Evolutionary conservation across 2,329 filamentous ascomycete species (phyloP).

Genomic region (Ophiostoma perfectum): DNA sequence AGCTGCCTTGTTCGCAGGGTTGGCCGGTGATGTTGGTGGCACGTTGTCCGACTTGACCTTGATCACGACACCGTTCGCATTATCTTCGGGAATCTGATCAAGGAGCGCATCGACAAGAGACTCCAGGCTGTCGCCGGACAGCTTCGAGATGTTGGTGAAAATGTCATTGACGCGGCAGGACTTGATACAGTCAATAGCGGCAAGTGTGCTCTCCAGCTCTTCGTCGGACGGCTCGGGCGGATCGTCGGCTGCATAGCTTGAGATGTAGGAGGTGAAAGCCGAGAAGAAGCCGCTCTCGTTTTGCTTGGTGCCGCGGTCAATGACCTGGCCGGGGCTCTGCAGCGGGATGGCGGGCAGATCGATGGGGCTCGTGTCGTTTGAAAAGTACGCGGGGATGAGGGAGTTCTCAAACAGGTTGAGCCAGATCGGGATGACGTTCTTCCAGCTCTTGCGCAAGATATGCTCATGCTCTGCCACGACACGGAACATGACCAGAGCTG

Average conservation of each 20-base stretch:
- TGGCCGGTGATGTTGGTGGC: conserved; percentile 39
- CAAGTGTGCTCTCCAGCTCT: conserved; percentile 90
- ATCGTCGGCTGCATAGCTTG: conserved; percentile 97
- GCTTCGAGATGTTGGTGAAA: conserved; percentile 72
- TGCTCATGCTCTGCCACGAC: conserved; percentile 81
- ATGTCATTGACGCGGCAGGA: conserved; percentile 80
- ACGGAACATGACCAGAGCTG: conserved; percentile 90
- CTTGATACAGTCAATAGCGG: conserved; percentile 88
- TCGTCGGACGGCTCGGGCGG: conserved; percentile 96
- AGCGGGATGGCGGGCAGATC: conserved; percentile 78
- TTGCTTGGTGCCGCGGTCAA: conserved; percentile 75
- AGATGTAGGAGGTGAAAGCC: conserved; percentile 91
- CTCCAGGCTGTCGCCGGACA: conserved; percentile 37
- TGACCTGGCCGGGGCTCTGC: conserved; percentile 84
- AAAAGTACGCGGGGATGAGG: conserved; percentile 75
- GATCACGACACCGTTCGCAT: conserved; percentile 69
- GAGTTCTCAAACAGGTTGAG: conserved; percentile 95
- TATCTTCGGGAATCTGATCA: conserved; percentile 80
- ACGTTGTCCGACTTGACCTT: conserved; percentile 82
- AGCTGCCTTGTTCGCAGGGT: conserved; percentile 49
- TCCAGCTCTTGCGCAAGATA: conserved; percentile 71
- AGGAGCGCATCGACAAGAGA: conserved; percentile 66
- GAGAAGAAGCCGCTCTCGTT: conserved; percentile 84
- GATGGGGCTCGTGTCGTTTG: conserved; percentile 53
- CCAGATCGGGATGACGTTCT: conserved; percentile 82